These are phyloP conservation scores for Xylaria hypoxylon DNA, from an alignment of 2,329 filamentous ascomycete genomes.

Conservation along the genomic window DNA sequence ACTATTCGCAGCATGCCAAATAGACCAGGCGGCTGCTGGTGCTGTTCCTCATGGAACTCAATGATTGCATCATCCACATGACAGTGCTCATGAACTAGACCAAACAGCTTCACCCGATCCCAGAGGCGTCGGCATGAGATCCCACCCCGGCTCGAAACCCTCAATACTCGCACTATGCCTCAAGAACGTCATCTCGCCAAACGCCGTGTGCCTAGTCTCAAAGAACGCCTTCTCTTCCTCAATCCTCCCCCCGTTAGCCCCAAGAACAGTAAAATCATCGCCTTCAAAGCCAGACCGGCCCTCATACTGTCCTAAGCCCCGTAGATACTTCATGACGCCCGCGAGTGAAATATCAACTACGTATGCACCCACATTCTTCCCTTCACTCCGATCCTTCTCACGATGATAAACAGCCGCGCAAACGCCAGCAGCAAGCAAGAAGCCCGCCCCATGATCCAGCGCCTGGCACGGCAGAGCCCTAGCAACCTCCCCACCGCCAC, in stretches of 20 bases:
- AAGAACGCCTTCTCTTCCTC: conserved; percentile 51
- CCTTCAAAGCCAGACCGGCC: conserved; percentile 58
- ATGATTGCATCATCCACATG: no score
- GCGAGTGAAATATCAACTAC: conserved; percentile 67
- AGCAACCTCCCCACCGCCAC: conserved; percentile 54
- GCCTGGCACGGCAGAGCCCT: conserved; percentile 64
- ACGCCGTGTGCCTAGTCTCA: conserved; percentile 58
- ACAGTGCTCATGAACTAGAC: conserved; percentile 33
- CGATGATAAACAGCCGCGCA: conserved; percentile 63
- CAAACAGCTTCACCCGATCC: conserved; percentile 60
- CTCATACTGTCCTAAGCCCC: conserved; percentile 64
- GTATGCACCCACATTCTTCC: conserved; percentile 54
- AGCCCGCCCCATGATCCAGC: conserved; percentile 67
- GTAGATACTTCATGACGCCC: conserved; percentile 66
- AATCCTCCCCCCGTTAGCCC: conserved; percentile 33
- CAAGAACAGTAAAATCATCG: conserved; percentile 40
- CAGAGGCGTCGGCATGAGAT: conserved; percentile 62
- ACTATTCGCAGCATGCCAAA: neutral
- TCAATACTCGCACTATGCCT: conserved; percentile 61
- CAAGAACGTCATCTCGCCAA: conserved; percentile 61
- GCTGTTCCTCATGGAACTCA: neutral
- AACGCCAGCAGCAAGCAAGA: conserved; percentile 65
- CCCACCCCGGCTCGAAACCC: conserved; percentile 60
- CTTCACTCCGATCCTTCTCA: conserved; percentile 52
- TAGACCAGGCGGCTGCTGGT: no score